Evolutionary conservation across 78 protist species (phyloP), one percentile per base, ranked within the genome.

Genomic region (Dictyostelium firmibasis): DNA sequence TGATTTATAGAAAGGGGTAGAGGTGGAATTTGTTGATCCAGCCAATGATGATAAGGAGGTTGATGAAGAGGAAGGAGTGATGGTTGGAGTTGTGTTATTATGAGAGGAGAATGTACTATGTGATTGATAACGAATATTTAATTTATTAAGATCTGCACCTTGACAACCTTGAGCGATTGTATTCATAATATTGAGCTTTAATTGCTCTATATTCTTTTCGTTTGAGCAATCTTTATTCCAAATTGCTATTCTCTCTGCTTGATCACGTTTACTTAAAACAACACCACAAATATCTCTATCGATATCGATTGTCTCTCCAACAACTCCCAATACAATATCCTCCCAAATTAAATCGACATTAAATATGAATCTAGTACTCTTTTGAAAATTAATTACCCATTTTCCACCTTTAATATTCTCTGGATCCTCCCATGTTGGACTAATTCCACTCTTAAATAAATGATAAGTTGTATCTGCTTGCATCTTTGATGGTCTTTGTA

Each of bases 391-490:
- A 0, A 89, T 10, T 2, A 89, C 85, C 94, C 85, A 89, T 81
- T 89, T 89, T 13, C 94, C 94, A 33, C 94, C 94, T 38, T 78
- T 43, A 4, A 35, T 67, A 33, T 89, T 89, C 11, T 20, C 75
- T 62, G 85, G 75, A 67, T 89, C 94, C 25, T 89, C 94, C 94
- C 94, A 89, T n/a, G 64, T 89, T 62, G 94, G 94, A 47, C 57
- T 81, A 29, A 89, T 81, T 29, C 94, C 94, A 29, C 81, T 44
- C 27, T 89, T 89, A 69, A 89, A 89, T 27, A 89, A 31, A 76
- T 89, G 94, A 81, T 89, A 89, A 18, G 94, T 89, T 69, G 85
- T 23, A 69, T 81, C 94, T 10, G 57, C 38, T 64, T 60, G 57
- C 94, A 89, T 89, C 35, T 69, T 89, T 67, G 94, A 89, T 79